phyloP scores from a whole-genome alignment of 2,329 filamentous ascomycete species.

The Botrytis medusae region DNA sequence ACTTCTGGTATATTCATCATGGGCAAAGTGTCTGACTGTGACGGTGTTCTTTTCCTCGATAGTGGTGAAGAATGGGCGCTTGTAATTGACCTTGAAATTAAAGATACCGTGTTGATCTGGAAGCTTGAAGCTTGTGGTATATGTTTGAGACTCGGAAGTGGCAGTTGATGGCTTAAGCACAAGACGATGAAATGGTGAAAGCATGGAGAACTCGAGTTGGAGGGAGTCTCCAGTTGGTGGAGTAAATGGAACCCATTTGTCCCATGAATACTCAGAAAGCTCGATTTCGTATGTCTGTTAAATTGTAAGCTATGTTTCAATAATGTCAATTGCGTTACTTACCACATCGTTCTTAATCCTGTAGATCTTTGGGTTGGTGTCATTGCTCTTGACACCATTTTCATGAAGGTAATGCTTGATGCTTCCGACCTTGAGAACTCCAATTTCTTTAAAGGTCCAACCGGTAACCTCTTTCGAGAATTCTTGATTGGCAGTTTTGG shows the following conservation, averaged over 20 bases:
- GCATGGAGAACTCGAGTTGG: conserved; percentile 98
- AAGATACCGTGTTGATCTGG: conserved; percentile 99
- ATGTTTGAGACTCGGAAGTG: conserved; percentile 69
- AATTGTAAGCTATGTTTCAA: conserved; percentile 23
- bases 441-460: conserved; percentile 96
- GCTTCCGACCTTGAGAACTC: conserved; percentile 80
- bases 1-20: conserved; percentile 93
- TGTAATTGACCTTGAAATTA: conserved; percentile 97
- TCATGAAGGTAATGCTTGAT: conserved; percentile 74
- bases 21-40: conserved; percentile 92
- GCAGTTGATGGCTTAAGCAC: conserved; percentile 59
- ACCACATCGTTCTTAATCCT: conserved; percentile 96
- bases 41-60: conserved; percentile 94
- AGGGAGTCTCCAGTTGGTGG: conserved; percentile 69
- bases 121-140: conserved; percentile 71
- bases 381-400: conserved; percentile 50
- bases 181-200: conserved; percentile 93
- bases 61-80: conserved; percentile 85
- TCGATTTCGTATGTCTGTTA: conserved; percentile 56
- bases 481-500: conserved; percentile 73
- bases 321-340: conserved; percentile 47
- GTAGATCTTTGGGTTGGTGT: conserved; percentile 82
- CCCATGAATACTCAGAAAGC: conserved; percentile 77
- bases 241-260: conserved; percentile 72
- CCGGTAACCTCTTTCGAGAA: conserved; percentile 83